These are phyloP conservation scores for Penicillium turbatum DNA, from an alignment of 495 filamentous ascomycete genomes.

Conservation along the genomic window DNA sequence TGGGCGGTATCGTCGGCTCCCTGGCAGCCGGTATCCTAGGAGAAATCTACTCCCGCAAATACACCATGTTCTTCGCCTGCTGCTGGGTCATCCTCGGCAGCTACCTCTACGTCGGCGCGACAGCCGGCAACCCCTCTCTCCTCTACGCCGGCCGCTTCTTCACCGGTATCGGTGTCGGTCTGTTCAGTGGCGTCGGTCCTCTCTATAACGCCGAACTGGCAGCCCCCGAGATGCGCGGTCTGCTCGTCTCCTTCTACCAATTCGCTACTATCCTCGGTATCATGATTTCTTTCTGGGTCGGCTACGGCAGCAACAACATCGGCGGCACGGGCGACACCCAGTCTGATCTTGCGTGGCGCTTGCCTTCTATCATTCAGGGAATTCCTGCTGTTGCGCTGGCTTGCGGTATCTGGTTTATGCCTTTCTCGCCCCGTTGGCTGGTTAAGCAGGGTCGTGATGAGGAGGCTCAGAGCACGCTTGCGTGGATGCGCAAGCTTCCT, in stretches of 20 bases:
- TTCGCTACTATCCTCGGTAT: conserved; percentile 80
- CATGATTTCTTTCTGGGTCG: conserved; percentile 68
- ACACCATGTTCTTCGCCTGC: conserved; percentile 62
- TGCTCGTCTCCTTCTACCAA: conserved; percentile 71
- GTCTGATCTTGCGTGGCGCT: conserved; percentile 43
- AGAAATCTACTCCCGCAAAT: conserved; percentile 63
- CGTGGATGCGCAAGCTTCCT: conserved; percentile 44
- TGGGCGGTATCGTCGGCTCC: conserved; percentile 70
- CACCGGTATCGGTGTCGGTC: conserved; percentile 66
- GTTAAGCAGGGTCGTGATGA: conserved; percentile 46
- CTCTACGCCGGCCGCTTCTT: conserved; percentile 62
- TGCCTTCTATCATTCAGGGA: conserved; percentile 48
- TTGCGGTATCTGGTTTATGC: conserved; percentile 42
- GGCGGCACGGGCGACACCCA: conserved; percentile 35
- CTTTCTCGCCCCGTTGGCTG: conserved; percentile 47
- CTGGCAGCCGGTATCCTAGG: conserved; percentile 52
- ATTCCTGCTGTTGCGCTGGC: conserved; percentile 42
- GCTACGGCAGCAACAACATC: conserved; percentile 52
- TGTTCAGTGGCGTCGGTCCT: conserved; percentile 49
- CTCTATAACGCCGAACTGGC: conserved; percentile 75
- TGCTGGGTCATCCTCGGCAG: conserved; percentile 65
- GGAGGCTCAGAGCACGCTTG: conserved; percentile 44
- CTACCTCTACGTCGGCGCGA: conserved; percentile 49
- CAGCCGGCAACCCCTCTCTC: conserved; percentile 58
- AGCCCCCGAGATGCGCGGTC: conserved; percentile 68